Conservation (phyloP, 768 basidiomycete species). For the Daedaleopsis nitida region DNA sequence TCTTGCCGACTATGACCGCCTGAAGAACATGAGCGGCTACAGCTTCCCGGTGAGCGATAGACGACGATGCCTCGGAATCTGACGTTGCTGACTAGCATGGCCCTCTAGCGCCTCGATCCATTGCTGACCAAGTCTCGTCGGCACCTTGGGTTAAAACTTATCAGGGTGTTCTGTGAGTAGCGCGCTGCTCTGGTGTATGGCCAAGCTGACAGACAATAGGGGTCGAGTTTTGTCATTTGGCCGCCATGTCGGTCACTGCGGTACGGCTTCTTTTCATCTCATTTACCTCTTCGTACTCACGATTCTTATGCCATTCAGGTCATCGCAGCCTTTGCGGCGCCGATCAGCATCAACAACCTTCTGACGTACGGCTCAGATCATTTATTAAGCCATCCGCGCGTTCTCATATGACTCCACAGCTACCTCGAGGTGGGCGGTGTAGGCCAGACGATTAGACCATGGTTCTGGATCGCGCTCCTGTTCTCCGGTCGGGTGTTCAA, state of each 20-base stretch:
- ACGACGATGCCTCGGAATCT: constrained; percentile 32
- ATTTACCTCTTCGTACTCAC: neutral
- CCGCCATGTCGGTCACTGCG: constrained; percentile 7
- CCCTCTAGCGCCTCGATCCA: constrained; percentile 33
- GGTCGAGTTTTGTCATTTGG: constrained; percentile 21
- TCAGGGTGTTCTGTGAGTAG: constrained; percentile 25
- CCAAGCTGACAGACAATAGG: constrained; percentile 4
- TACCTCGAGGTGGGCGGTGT: constrained; percentile 61
- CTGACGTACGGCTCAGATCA: constrained; percentile 26
- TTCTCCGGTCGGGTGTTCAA: constrained; percentile 49
- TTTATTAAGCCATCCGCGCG: neutral
- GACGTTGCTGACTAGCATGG: no score
- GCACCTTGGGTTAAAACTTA: constrained; percentile 28
- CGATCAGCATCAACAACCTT: constrained; percentile 36
- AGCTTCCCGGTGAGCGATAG: constrained; percentile 32
- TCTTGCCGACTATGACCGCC: constrained; percentile 49
- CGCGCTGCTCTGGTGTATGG: neutral
- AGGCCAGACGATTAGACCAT: constrained; percentile 55
- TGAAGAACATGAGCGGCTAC: constrained; percentile 32
- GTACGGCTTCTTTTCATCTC: neutral
- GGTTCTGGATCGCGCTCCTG: constrained; percentile 65
- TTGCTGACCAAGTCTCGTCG: constrained; percentile 24
- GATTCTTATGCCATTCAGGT: constrained; percentile 8
- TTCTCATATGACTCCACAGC: constrained; percentile 28
- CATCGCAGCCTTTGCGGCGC: constrained; percentile 29